Base-by-base conservation (phyloP, 225 moss, liverwort and hornwort species). In the Marchantia polymorpha region DNA sequence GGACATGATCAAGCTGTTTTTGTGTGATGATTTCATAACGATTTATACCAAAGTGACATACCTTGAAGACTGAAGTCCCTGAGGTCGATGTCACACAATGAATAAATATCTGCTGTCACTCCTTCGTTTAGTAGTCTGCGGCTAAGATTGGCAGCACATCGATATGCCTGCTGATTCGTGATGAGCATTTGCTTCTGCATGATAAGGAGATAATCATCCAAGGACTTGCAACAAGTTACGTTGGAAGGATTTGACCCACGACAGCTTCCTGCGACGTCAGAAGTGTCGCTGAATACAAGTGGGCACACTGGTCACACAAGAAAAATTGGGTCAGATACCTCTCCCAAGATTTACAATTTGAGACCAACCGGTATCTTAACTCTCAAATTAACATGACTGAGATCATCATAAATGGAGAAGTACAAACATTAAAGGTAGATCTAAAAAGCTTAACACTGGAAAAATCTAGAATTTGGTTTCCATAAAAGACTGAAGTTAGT, bases 31-130 rank as follows among this genome's bases (percentile, higher is more conserved):
- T 2, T 39, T 39, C 39, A 39, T 39, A n/a, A n/a, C n/a, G n/a
- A n/a, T 22, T 61, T 61, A 22, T 9, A 3, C 6, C n/a, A 61
- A 61, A 6, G 7, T n/a, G 3, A 47, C 23, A 72, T 77, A 94
- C 96, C 96, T 94, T 96, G 96, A 27, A 92, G 86, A 78, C 94
- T 94, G 79, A 96, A 96, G 82, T 92, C 96, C 83, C 91, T 90
- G 17, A 96, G 96, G 80, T 90, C 92, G 82, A 92, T 89, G 52
- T 82, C 79, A 71, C 94, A 96, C 71, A 92, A 85, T 22, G 92
- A 81, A 80, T 92, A 96, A 27, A 96, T 83, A 79, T 96, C 89
- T 39, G 87, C 80, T 70, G 89, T 90, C 39, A 96, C 96, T 26
- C 87, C 85, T 56, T 90, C 86, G 23, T 78, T 84, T 84, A 94